A percentile compares a stretch with the other conserved stretches of the same genome.
These are phyloP conservation scores for Extremus antarcticus DNA, from an alignment of 495 filamentous ascomycete genomes.

Conservation along the genomic window DNA sequence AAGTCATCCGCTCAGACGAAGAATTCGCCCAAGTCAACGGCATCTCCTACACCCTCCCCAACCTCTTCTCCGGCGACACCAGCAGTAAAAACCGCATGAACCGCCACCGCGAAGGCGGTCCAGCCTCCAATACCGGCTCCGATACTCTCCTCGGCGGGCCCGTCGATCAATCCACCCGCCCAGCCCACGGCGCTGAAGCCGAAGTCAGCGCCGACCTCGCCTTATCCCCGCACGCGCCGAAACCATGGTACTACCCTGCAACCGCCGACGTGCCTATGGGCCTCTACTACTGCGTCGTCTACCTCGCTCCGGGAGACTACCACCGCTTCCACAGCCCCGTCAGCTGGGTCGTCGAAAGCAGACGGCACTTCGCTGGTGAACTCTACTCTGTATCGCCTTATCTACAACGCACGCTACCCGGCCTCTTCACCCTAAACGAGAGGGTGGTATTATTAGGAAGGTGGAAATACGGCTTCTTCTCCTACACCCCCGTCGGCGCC, in stretches of 20 bases:
- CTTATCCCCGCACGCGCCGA: conserved; percentile 39
- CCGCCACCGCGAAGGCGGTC: conserved; percentile 13
- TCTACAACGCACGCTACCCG: conserved; percentile 78
- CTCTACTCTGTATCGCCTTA: conserved; percentile 92
- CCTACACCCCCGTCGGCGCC: conserved; percentile 86
- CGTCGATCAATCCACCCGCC: conserved; percentile 53
- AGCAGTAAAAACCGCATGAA: conserved; percentile 1
- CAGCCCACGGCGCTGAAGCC: conserved; percentile 57
- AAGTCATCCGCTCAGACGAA: conserved; percentile 63
- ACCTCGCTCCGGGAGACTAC: conserved; percentile 97
- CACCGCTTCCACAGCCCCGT: conserved; percentile 94
- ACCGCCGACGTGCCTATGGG: conserved; percentile 45
- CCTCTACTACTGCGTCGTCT: conserved; percentile 93
- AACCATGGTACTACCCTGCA: conserved; percentile 63
- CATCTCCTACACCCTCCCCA: conserved; percentile 89
- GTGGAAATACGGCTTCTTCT: conserved; percentile 97
- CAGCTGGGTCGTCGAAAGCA: conserved; percentile 83
- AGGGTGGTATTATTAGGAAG: conserved; percentile 85
- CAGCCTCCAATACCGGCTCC: not conserved
- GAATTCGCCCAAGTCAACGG: conserved; percentile 95
- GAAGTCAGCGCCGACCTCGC: conserved; percentile 79
- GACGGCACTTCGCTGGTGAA: conserved; percentile 93
- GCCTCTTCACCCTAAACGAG: conserved; percentile 93
- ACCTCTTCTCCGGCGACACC: conserved; percentile 65
- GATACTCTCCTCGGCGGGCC: conserved; percentile 24